Base-by-base conservation (phyloP, 352 stramenopile species). In the Blastocystis sp. region DNA sequence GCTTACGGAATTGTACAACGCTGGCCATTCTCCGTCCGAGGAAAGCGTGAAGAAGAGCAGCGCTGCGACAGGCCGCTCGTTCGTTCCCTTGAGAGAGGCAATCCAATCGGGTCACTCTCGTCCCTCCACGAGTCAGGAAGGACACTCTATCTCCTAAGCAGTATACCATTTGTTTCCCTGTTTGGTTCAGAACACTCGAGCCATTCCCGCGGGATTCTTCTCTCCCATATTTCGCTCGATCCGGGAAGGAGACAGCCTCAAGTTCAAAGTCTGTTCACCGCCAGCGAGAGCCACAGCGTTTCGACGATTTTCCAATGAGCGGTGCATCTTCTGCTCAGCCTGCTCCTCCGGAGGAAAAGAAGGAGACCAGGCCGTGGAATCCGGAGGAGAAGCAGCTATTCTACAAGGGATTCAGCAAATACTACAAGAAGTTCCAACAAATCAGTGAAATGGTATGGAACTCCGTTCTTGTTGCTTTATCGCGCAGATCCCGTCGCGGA, bases 371-470 rank as follows among this genome's bases (percentile, higher is more conserved):
- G 31, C 74, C 74, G 24, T 85, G 74, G 74, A 62, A 37, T 16
- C 33, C 61, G 16, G 74, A 85, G 41, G 74, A 85, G 39, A 62
- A 63, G 33, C 74, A 69, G 61, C 33, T 67, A 2, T 85, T 85
- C 55, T 85, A 85, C 66, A 59, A 85, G 55, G 50, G 55, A 21
- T 85, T 85, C 33, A 63, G 33, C 26, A 85, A 85, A 24, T 59
- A 85, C 55, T 85, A 85, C 55, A 85, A 67, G 51, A 85, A 85
- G 74, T 85, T 67, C 45, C 10, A 61, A 24, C 51, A 69, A 29
- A 85, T 85, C 61, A 61, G 60, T 69, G 50, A 85, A 41, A 85
- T 85, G 74, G 74, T 85, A 29, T 55, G 51, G 21, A 59, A 13
- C 19, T 31, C 13, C 4, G 21, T 12, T 19, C 24, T 24, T 55